phyloP scores from a whole-genome alignment of 306 rosid genomes.

The Neltuma alba region DNA sequence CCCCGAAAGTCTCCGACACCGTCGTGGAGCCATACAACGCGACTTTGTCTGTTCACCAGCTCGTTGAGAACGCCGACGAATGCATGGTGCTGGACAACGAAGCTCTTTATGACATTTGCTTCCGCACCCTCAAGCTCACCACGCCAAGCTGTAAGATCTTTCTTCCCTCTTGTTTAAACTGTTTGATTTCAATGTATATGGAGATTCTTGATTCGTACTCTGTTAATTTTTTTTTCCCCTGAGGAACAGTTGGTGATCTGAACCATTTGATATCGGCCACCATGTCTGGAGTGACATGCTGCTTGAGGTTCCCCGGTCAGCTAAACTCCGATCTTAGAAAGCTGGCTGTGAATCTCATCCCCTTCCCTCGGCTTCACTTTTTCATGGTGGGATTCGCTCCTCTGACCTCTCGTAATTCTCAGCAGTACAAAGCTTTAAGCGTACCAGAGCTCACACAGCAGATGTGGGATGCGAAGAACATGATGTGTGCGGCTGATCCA shows the following conservation, averaged over 20 bases:
- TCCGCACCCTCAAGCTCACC: conserved; percentile 73
- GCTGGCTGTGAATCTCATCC: conserved; percentile 68
- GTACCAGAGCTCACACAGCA: conserved; percentile 77
- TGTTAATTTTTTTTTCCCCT: background rate
- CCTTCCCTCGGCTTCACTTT: conserved; percentile 77
- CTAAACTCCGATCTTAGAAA: conserved; percentile 71
- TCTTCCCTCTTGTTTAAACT: background rate
- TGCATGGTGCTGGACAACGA: conserved; percentile 63
- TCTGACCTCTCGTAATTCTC: conserved; percentile 66
- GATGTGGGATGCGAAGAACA: conserved; percentile 81
- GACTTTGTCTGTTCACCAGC: conserved; percentile 69
- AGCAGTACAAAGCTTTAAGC: conserved; percentile 61
- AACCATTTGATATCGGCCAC: conserved; percentile 76
- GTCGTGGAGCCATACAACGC: conserved; percentile 79
- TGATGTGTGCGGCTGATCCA: conserved; percentile 81
- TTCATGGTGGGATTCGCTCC: conserved; percentile 84
- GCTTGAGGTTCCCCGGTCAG: conserved; percentile 73
- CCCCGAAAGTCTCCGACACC: conserved; percentile 43
- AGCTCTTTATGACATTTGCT: conserved; percentile 54
- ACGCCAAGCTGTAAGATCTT: conserved; percentile 67
- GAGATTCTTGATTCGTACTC: background rate
- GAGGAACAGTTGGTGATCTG: conserved; percentile 61
- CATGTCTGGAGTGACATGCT: conserved; percentile 77
- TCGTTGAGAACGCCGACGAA: conserved; percentile 72
- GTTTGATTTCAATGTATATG: background rate